These are phyloP conservation scores for Nymphaea colorata DNA, from an alignment of 164 flowering plant genomes.

Conservation along the genomic window DNA sequence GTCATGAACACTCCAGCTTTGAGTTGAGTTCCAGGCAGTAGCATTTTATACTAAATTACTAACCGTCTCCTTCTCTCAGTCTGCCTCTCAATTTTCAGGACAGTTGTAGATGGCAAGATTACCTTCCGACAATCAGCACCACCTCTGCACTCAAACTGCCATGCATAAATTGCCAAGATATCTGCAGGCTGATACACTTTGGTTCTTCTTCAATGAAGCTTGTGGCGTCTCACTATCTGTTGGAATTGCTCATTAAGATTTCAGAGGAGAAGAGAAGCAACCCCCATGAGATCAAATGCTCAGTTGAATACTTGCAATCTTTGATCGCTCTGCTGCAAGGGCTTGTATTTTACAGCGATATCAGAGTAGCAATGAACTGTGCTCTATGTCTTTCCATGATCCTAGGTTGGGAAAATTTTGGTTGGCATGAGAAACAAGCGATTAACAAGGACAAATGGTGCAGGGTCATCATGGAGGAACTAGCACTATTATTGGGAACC, in stretches of 20 bases:
- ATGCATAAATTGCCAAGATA: conserved; percentile 45
- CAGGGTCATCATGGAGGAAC: conserved; percentile 68
- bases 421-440: conserved; percentile 10
- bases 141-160: conserved; percentile 21
- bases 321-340: conserved; percentile 59
- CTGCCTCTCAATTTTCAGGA: conserved; percentile 40
- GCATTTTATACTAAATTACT: background rate
- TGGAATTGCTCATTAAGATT: conserved; percentile 44
- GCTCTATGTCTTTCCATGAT: conserved; percentile 50
- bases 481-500: conserved; percentile 52
- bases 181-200: conserved; percentile 71
- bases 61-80: conserved; percentile 18
- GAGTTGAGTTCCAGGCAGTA: background rate
- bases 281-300: conserved; percentile 26
- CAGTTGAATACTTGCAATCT: conserved; percentile 32
- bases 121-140: conserved; percentile 22
- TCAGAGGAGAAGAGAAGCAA: conserved; percentile 26
- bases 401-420: conserved; percentile 45
- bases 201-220: conserved; percentile 69
- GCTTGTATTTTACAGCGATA: conserved; percentile 39
- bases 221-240: conserved; percentile 65
- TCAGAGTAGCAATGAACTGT: conserved; percentile 60
- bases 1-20: conserved; percentile 4
- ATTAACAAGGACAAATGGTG: conserved; percentile 43
- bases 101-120: conserved; percentile 34